Percentiles rank a stretch among this genome's conserved stretches.
Conservation (phyloP, 2,329 filamentous ascomycete species). For the Aureobasidium sp. region DNA sequence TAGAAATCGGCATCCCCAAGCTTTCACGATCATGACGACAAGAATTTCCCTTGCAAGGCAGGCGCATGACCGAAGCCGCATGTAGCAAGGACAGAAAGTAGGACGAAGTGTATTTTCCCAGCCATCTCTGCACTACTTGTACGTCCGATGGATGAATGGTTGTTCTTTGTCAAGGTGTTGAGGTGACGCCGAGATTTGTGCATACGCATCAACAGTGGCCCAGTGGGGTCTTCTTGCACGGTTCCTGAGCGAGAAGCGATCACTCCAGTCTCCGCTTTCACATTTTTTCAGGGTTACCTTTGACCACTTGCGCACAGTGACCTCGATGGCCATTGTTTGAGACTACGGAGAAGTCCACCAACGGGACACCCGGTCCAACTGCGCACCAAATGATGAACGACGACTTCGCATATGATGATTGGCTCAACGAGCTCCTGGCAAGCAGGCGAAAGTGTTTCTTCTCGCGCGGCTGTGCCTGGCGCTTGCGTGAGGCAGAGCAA, state of each 20-base stretch:
- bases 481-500: conserved; percentile 9
- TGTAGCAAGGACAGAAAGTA: neutral
- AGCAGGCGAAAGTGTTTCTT: neutral
- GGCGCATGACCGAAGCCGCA: conserved; percentile 1
- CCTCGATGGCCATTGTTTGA: neutral
- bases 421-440: neutral
- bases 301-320: neutral
- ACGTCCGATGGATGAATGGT: neutral
- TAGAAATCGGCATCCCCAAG: neutral
- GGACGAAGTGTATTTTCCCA: conserved; percentile 1
- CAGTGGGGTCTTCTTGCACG: neutral
- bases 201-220: neutral
- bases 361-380: neutral
- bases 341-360: neutral
- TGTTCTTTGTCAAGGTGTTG: neutral
- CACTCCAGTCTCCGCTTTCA: neutral
- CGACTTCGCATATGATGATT: neutral
- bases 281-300: neutral
- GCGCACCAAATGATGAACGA: neutral
- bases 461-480: conserved; percentile 11
- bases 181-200: conserved; percentile 10
- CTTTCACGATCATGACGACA: conserved; percentile 9
- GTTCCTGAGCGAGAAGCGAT: neutral
- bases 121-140: neutral
- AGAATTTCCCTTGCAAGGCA: neutral